phyloP scores from a whole-genome alignment of 2,329 filamentous ascomycete species.

The Penicillium digitatum region DNA sequence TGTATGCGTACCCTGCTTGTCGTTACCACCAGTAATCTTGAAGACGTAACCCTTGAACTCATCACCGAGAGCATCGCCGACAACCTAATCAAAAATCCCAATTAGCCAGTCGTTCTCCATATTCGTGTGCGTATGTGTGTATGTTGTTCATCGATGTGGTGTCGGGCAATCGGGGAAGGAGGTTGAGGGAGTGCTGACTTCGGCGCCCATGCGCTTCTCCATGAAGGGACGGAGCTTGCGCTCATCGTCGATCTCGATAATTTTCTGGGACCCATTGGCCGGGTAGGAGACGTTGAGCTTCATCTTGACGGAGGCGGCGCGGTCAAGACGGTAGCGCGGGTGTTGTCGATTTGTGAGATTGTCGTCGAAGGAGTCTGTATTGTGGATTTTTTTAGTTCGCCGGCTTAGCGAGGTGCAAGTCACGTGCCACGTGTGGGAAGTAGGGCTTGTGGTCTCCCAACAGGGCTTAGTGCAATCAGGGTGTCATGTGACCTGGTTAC shows the following conservation, averaged over 20 bases:
- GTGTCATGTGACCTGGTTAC: not conserved
- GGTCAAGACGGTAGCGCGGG: conserved; percentile 47
- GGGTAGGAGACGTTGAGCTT: conserved; percentile 83
- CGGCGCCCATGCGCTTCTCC: conserved; percentile 80
- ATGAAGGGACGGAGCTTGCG: conserved; percentile 98
- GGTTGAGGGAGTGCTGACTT: conserved; percentile 39
- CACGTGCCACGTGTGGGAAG: conserved; percentile 31
- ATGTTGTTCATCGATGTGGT: conserved; percentile 2
- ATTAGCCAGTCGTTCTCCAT: conserved; percentile 31
- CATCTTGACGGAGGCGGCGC: conserved; percentile 58
- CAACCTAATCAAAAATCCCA: conserved; percentile 56
- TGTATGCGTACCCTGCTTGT: conserved; percentile 76
- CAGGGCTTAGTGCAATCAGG: conserved; percentile 23
- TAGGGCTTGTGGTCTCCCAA: conserved; percentile 9
- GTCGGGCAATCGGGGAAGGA: conserved; percentile 14
- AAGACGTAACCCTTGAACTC: conserved; percentile 99
- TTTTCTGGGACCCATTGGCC: conserved; percentile 99
- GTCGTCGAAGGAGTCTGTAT: conserved; percentile 36
- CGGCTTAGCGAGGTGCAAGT: conserved; percentile 39
- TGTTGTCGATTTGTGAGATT: conserved; percentile 43
- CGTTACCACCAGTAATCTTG: conserved; percentile 99
- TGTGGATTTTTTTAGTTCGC: conserved; percentile 39
- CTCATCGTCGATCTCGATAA: conserved; percentile 99
- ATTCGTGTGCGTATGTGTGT: conserved; percentile 19
- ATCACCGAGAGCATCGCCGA: conserved; percentile 91